phyloP scores from a whole-genome alignment of 371 early-diverging fungal genomes.

The Actinomortierella ambigua region DNA sequence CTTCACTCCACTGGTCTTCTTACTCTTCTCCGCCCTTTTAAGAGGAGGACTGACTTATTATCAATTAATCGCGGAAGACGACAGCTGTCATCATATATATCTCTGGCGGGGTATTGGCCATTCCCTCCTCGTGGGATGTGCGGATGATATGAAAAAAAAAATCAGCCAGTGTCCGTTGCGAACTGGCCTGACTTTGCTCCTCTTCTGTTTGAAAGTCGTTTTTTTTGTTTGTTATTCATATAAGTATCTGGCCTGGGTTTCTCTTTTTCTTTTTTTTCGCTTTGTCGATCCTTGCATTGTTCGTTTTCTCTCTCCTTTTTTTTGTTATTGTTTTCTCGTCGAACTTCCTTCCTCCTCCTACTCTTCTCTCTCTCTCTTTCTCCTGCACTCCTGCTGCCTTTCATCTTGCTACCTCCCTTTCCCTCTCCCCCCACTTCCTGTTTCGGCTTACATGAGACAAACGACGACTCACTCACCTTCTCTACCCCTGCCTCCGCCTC shows the following conservation, averaged over 20 bases:
- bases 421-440: too few relatives aligned
- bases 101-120: too few relatives aligned
- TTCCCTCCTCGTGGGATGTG: too few relatives aligned
- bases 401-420: too few relatives aligned
- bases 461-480: too few relatives aligned
- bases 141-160: slow-evolving; percentile 1
- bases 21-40: too few relatives aligned
- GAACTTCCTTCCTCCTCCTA: not conserved
- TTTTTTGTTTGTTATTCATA: not conserved
- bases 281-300: not conserved
- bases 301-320: not conserved
- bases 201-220: not conserved
- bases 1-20: too few relatives aligned
- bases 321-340: too few relatives aligned
- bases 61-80: too few relatives aligned
- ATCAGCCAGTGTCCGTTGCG: slow-evolving; percentile 1
- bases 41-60: too few relatives aligned
- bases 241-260: not conserved
- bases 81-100: too few relatives aligned
- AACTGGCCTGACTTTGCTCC: not conserved
- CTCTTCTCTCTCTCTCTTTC: not conserved
- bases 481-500: not conserved
- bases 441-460: too few relatives aligned
- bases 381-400: not conserved
- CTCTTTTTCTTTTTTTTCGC: not conserved